These are phyloP conservation scores for Sordariomycetes sp. DNA, from an alignment of 2,329 filamentous ascomycete genomes.

Conservation along the genomic window DNA sequence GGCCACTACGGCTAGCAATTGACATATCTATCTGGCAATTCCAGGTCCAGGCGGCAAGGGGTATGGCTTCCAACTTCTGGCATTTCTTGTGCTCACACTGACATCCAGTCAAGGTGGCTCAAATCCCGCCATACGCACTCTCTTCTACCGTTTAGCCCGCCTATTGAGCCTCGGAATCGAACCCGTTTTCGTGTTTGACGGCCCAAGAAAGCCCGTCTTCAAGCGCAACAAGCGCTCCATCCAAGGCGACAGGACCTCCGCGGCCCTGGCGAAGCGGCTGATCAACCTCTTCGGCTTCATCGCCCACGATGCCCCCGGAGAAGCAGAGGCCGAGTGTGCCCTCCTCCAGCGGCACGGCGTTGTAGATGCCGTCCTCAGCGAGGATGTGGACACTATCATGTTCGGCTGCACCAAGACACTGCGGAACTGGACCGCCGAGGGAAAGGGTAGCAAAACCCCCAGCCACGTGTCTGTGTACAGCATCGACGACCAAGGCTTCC, in stretches of 20 bases:
- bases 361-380: slow-evolving; percentile 87
- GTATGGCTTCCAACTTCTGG: slow-evolving; percentile 20
- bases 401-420: slow-evolving; percentile 77
- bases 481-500: slow-evolving; percentile 37
- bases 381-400: slow-evolving; percentile 97
- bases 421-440: slow-evolving; percentile 74
- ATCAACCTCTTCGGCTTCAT: slow-evolving; percentile 78
- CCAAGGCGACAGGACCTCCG: slow-evolving; percentile 54
- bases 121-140: slow-evolving; percentile 80
- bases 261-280: slow-evolving; percentile 70
- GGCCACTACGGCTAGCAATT: slow-evolving; percentile 77
- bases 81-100: background rate
- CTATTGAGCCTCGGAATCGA: slow-evolving; percentile 69
- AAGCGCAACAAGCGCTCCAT: slow-evolving; percentile 75
- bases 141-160: slow-evolving; percentile 83
- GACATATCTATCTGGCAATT: slow-evolving; percentile 98
- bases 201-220: slow-evolving; percentile 71
- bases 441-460: slow-evolving; percentile 52
- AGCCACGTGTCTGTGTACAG: slow-evolving; percentile 84
- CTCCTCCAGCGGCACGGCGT: slow-evolving; percentile 70
- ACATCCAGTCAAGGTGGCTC: slow-evolving; percentile 49
- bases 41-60: slow-evolving; percentile 75
- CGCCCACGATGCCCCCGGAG: slow-evolving; percentile 78
- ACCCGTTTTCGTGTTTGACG: slow-evolving; percentile 85
- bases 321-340: slow-evolving; percentile 94